Evolutionary conservation across 2,329 filamentous ascomycete genomes (phyloP), one percentile per base, ranked within the genome.

Genomic region (Xylaria sp.): DNA sequence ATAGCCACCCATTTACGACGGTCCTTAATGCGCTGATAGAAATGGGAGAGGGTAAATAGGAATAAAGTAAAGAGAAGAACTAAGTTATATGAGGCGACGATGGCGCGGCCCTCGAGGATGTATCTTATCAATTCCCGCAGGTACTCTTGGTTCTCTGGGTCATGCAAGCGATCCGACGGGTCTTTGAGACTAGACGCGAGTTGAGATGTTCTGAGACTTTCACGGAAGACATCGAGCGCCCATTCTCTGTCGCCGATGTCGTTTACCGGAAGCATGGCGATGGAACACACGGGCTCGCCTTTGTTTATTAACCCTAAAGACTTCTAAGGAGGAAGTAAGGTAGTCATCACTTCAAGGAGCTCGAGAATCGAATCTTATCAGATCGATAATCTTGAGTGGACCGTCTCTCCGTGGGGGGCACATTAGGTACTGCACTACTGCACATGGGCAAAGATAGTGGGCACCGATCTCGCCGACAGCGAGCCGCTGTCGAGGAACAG

Each of bases 91-190:
- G 70, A 76, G 15, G 73, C 71, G 13, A 77, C 72, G 23, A 83
- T 74, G 5, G 55, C 57, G 23, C 81, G 79, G 1, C 81, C 79
- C 41, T 79, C 66, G 48, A 78, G 76, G 28, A 82, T 72, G 25
- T 73, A 73, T 9, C 69, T 59, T 61, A 81, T 78, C 3, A 82
- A 73, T 15, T 76, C 66, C 10, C 70, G 72, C 8, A 83, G 61
- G 51, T 81, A 82, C n/a, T 75, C 74, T 23, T 79, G 75, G 56
- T 78, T 76, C 23, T 80, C 80, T 9, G 80, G 80, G 66, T 78
- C 75, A 25, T 63, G 59, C 15, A 66, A 60, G 1, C 66, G 56
- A 61, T 41, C 58, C 48, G 39, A 48, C 51, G 64, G 68, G 44
- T 68, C 39, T 12, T 69, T 54, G 5, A 59, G 28, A 15, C 57